phyloP scores from a whole-genome alignment of 345 rosid genomes.

The Eucalyptus coolabah region DNA sequence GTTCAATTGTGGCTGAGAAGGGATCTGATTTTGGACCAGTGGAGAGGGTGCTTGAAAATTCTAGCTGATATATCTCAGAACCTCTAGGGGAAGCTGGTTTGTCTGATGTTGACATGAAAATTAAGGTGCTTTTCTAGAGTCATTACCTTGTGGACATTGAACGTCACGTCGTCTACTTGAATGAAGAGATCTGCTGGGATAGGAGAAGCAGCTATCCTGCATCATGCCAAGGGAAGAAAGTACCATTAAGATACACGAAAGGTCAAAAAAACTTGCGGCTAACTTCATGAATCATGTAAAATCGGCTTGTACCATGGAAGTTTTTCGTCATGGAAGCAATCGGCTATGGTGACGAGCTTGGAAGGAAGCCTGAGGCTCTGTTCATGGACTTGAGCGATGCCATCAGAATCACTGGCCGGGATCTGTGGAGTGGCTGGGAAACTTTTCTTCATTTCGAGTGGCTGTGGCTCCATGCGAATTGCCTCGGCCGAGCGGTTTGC shows the following conservation, averaged over 20 bases:
- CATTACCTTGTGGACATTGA: conserved; percentile 69
- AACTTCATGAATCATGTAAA: not conserved
- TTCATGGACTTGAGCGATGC: conserved; percentile 6
- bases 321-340: conserved; percentile 31
- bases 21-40: not conserved
- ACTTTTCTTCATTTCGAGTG: conserved; percentile 7
- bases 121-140: not conserved
- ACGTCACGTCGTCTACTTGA: conserved; percentile 50
- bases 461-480: not conserved
- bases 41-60: not conserved
- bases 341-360: conserved; percentile 19
- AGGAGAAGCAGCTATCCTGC: conserved; percentile 55
- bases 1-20: not conserved
- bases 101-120: not conserved
- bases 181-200: conserved; percentile 58
- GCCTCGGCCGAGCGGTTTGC: not conserved
- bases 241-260: not conserved
- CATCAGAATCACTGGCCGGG: conserved; percentile 15
- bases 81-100: not conserved
- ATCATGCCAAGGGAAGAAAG: not conserved
- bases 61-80: not conserved
- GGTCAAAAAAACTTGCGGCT: not conserved
- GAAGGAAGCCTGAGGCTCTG: conserved; percentile 43
- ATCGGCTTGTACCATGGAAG: conserved; percentile 37
- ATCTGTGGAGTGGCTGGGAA: conserved; percentile 7